Evolutionary conservation across 129 eudicot genomes (phyloP).

Genomic region (Heracleum sosnowskyi): DNA sequence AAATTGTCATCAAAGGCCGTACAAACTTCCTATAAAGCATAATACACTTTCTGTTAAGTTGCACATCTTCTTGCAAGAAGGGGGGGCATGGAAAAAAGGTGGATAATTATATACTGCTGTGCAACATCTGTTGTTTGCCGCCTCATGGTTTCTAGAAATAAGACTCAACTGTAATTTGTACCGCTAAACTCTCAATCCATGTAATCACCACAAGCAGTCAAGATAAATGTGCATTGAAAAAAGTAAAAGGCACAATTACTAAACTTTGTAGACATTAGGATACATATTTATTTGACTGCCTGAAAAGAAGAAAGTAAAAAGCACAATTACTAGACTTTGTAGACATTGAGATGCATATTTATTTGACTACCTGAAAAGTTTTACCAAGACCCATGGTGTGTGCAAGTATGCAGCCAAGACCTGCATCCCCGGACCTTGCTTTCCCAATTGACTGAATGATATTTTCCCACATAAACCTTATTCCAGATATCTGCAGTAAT

Average conservation of each 20-base stretch:
- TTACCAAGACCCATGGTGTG: constrained; percentile 99
- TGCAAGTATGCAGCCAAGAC: constrained; percentile 97
- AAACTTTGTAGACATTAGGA: background rate
- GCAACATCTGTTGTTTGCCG: background rate
- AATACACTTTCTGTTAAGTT: background rate
- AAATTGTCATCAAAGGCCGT: background rate
- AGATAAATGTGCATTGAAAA: background rate
- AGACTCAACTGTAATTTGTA: background rate
- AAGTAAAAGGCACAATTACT: background rate
- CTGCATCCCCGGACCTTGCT: constrained; percentile 86
- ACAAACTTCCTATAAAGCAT: background rate
- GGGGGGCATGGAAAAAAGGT: background rate
- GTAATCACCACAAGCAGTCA: background rate
- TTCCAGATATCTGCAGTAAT: constrained; percentile 66
- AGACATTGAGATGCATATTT: background rate
- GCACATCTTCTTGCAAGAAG: too few species aligned
- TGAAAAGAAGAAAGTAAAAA: constrained; percentile 29
- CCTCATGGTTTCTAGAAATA: background rate
- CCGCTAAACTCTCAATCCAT: background rate
- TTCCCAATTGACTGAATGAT: constrained; percentile 68
- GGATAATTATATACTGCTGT: background rate
- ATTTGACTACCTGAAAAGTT: constrained; percentile 76
- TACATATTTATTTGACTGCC: constrained; percentile 33
- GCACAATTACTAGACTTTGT: background rate
- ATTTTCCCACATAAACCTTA: constrained; percentile 97